These are phyloP conservation scores for Acanthamoeba polyphaga DNA, from an alignment of 208 protist species.

Conservation along the genomic window DNA sequence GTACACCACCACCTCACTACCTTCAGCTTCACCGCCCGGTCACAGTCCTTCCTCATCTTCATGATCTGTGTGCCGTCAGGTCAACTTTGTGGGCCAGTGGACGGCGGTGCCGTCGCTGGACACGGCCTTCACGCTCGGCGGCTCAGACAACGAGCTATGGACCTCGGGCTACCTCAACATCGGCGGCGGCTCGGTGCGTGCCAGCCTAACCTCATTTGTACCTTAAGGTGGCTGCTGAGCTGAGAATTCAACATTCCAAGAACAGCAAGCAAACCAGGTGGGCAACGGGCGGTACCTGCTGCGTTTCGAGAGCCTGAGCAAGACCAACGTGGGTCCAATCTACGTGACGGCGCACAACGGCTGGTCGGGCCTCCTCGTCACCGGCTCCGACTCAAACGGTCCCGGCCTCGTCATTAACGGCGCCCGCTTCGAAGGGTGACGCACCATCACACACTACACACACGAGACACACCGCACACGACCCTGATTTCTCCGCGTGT, in stretches of 20 bases:
- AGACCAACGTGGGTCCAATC: neutral
- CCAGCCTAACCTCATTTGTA: no score
- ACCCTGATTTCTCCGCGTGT: no score
- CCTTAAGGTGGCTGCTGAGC: no score
- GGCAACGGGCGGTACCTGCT: neutral
- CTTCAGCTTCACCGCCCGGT: no score
- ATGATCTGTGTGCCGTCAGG: neutral
- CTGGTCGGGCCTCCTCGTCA: neutral
- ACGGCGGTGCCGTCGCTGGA: neutral
- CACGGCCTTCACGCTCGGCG: neutral
- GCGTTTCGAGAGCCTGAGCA: neutral
- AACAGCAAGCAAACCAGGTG: neutral
- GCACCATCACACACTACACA: no score
- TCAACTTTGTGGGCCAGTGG: conserved; percentile 17
- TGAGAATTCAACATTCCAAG: no score
- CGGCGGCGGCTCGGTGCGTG: neutral
- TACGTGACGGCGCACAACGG: neutral
- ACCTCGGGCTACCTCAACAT: neutral
- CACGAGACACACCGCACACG: no score
- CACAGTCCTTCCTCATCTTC: no score
- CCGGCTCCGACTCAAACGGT: neutral
- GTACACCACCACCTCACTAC: neutral
- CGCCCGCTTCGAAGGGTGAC: neutral
- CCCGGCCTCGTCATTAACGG: neutral
- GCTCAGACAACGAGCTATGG: neutral